Base-by-base conservation (phyloP, 257 asterid species). In the Scutellaria galericulata region DNA sequence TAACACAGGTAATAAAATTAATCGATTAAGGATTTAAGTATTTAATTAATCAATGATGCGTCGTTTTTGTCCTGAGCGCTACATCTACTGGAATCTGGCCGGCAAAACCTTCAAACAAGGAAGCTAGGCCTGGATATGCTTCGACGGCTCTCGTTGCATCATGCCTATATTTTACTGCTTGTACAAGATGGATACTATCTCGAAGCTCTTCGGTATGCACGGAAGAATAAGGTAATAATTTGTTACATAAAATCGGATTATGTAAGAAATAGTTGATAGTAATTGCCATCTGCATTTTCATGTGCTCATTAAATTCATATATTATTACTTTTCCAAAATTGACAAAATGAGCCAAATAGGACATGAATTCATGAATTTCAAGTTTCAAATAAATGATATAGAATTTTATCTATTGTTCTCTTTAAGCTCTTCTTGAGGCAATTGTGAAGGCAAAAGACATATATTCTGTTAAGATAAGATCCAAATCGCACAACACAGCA, bases 181-280 rank as follows among this genome's bases (percentile, higher is more conserved):
- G 88, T 90, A 75, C 97, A 91, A 88, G 98, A 94, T 75, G 95
- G 98, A 65, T 77, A 83, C 74, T 94, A 84, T 82, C 91, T 94
- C 55, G 98, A 94, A 80, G 99, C 98, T 77, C 86, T 94, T 51
- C 96, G 96, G 70, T 86, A 89, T 77, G 89, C 98, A 57, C 81
- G 98, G 64, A 94, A 87, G 86, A 72, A 83, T 68, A 84, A 94
- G 93, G 99, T 94, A 85, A 74, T 20, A 39, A 54, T 40, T 66
- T 68, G 11, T 47, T 40, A 31, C 68, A 50, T 31, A 37, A 35
- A 61, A 14, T 35, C 13, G 18, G 68, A 53, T 51, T 48, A 9
- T 51, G 46, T 44, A 60, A 68, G 27, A 24, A 18, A 61, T 10
- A 61, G 46, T 64, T n/a, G 20, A 52, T 50, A 40, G 46, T 52